phyloP scores from a whole-genome alignment of 75 land plant species.

The Cryptomeria japonica region DNA sequence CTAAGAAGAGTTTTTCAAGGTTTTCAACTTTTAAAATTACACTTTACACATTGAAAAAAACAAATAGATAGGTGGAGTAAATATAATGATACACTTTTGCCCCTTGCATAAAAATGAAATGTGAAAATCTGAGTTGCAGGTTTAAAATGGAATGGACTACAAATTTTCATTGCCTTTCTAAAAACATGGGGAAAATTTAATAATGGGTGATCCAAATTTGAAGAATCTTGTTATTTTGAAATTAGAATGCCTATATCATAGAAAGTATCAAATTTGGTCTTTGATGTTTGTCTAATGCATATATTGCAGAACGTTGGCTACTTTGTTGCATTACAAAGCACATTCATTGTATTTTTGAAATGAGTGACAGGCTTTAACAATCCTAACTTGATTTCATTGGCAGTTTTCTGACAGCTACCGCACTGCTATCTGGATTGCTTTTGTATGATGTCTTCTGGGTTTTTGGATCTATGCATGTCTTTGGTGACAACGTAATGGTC shows the following conservation, averaged over 20 bases:
- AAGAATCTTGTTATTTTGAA: neutral
- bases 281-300: neutral
- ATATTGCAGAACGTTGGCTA: neutral
- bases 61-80: too few relatives aligned
- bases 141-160: neutral
- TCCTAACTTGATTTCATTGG: slow-evolving; percentile 5
- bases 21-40: too few relatives aligned
- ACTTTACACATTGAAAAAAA: too few relatives aligned
- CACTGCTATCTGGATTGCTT: slow-evolving; percentile 49
- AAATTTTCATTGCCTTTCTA: neutral
- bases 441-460: slow-evolving; percentile 65
- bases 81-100: neutral
- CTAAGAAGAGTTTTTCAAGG: too few relatives aligned
- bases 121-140: neutral
- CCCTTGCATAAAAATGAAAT: neutral
- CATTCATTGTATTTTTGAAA: neutral
- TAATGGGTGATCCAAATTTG: neutral
- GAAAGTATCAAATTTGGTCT: neutral
- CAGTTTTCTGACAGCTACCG: slow-evolving; percentile 55
- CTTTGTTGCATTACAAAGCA: neutral
- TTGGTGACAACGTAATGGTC: slow-evolving; percentile 61
- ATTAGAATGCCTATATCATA: neutral
- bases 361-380: neutral
- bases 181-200: neutral
- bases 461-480: slow-evolving; percentile 53